Base-by-base conservation (phyloP, 768 basidiomycete genomes). In the Tulasnella sp. region DNA sequence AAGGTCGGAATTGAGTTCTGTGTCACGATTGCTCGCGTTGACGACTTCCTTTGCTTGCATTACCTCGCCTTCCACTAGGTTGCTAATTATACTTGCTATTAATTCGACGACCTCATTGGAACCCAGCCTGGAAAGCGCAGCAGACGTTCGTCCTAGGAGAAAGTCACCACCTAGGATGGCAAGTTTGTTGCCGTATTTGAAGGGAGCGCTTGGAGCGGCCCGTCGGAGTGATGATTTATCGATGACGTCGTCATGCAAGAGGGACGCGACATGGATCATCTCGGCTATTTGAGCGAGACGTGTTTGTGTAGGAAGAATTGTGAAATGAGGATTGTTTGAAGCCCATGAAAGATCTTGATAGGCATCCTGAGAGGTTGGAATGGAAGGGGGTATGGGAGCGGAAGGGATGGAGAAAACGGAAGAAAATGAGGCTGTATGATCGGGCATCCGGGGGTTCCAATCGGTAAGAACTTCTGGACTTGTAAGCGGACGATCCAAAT, bases 61-160 rank as follows among this genome's bases (percentile, higher is more conserved):
- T 37, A 98, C 82, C 68, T 96, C 89, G 29, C 93, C 95, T 63
- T 98, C 93, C n/a, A 92, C 92, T 33, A 93, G 72, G 62, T 96
- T 98, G 2, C 88, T 79, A 48, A 99, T 84, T 53, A 96, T 88
- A 60, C 80, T 83, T 3, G 89, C 78, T 40, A 96, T 77, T 53
- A 98, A 74, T 64, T 99, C 95, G 45, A 96, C 88, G 46, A 93
- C 92, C 62, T 98, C 88, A 59, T 67, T 72, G 54, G 81, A 80
- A 4, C 91, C 92, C 5, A 99, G 72, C 8, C 91, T 74, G 0
- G 89, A 80, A 7, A 98, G 72, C 0, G 89, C 87, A 2, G 88
- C 80, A 57, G 81, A 84, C 9, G 92, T 84, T 42, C 95, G 78
- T 6, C 89, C 95, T 7, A 99, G 76, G 16, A 99, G 71, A 65